These are phyloP conservation scores for Trapa bicornis DNA, from an alignment of 345 rosid species.

Conservation along the genomic window DNA sequence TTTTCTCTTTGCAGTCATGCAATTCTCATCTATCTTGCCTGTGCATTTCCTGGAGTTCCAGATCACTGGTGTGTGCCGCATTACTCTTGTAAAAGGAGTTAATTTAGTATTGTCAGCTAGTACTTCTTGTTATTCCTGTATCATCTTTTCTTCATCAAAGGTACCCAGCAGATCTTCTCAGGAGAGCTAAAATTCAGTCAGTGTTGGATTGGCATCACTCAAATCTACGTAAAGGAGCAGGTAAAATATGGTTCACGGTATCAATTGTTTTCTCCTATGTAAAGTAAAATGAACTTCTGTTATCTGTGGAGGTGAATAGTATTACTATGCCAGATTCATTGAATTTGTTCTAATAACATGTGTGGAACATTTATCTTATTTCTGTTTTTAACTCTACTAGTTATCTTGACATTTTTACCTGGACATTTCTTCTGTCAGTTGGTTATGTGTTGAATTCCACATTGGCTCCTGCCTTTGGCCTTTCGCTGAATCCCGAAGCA, in stretches of 20 bases:
- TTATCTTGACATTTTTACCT: neutral
- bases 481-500: constrained; percentile 35
- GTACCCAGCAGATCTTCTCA: constrained; percentile 78
- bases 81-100: neutral
- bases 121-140: neutral
- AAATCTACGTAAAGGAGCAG: constrained; percentile 61
- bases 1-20: constrained; percentile 55
- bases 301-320: neutral
- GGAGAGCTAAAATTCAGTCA: constrained; percentile 69
- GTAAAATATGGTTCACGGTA: constrained; percentile 12
- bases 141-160: constrained; percentile 19
- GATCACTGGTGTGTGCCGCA: constrained; percentile 59
- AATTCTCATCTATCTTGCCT: constrained; percentile 63
- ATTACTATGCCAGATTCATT: neutral
- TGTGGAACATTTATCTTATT: neutral
- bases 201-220: constrained; percentile 88
- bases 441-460: constrained; percentile 26
- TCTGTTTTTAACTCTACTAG: neutral
- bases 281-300: neutral
- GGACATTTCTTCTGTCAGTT: constrained; percentile 24
- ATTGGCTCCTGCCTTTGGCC: constrained; percentile 50
- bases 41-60: constrained; percentile 63
- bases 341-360: neutral
- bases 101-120: neutral
- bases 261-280: neutral